Conservation (phyloP, 805 yeast genomes). For the Schwanniomyces vanrijiae region DNA sequence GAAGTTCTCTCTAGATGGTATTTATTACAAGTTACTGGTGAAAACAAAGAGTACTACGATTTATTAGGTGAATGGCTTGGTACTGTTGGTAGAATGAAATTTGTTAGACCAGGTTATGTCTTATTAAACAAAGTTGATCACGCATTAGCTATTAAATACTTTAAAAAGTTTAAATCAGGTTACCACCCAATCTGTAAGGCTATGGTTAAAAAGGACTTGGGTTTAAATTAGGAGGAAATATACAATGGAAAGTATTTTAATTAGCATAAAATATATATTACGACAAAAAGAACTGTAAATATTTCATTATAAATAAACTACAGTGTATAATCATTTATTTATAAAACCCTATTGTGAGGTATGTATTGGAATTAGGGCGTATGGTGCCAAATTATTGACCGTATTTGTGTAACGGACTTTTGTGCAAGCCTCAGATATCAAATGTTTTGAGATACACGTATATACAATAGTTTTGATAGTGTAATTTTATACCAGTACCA, state of each 20-base stretch:
- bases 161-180: slow-evolving; percentile 52
- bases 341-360: too few species aligned
- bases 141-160: slow-evolving; percentile 64
- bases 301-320: neutral
- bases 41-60: slow-evolving; percentile 44
- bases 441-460: neutral
- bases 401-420: neutral
- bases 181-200: slow-evolving; percentile 87
- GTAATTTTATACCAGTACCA: neutral
- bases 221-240: slow-evolving; percentile 17
- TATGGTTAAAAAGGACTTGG: slow-evolving; percentile 82
- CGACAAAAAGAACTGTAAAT: neutral
- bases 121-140: slow-evolving; percentile 64
- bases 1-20: slow-evolving; percentile 82
- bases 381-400: neutral
- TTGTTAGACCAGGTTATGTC: slow-evolving; percentile 82
- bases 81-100: slow-evolving; percentile 92
- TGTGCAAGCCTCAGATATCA: neutral
- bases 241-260: neutral
- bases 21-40: slow-evolving; percentile 60
- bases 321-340: too few species aligned
- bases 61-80: slow-evolving; percentile 81
- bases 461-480: neutral
- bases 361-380: neutral
- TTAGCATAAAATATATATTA: neutral